Conservation (phyloP, 805 yeast species). For the Suhomyces vadensis region DNA sequence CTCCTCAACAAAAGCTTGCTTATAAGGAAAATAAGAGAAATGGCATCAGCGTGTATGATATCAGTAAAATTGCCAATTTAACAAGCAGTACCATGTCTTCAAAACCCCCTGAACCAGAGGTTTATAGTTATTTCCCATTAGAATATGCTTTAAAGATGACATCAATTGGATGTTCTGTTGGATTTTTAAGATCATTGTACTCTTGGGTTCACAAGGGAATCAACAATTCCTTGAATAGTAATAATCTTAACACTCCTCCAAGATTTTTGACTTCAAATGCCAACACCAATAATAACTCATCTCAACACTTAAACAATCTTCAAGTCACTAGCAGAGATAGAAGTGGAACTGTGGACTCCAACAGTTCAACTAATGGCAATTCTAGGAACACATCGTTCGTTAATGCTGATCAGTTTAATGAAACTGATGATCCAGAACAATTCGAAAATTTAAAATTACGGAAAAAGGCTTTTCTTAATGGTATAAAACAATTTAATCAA, state of each 20-base stretch:
- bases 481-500: constrained; percentile 75
- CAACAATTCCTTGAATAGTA: constrained; percentile 4
- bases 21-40: constrained; percentile 42
- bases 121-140: constrained; percentile 58
- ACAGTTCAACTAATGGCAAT: constrained; percentile 22
- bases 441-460: constrained; percentile 83
- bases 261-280: not conserved
- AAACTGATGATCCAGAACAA: constrained; percentile 72
- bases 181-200: constrained; percentile 75
- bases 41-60: constrained; percentile 72
- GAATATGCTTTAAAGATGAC: constrained; percentile 84
- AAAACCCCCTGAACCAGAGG: constrained; percentile 56
- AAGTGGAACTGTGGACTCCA: constrained; percentile 33
- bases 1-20: constrained; percentile 63
- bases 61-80: constrained; percentile 71
- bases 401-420: constrained; percentile 25
- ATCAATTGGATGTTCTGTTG: constrained; percentile 77
- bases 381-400: constrained; percentile 35
- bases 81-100: constrained; percentile 66
- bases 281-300: constrained; percentile 6
- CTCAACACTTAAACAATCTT: constrained; percentile 7
- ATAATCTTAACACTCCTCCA: constrained; percentile 1
- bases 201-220: constrained; percentile 79
- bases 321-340: constrained; percentile 19
- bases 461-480: constrained; percentile 78